A percentile compares a stretch with the other conserved stretches of the same genome.
These are phyloP conservation scores for Vairimorpha apis DNA, from an alignment of 371 early-diverging fungal species.

Conservation along the genomic window DNA sequence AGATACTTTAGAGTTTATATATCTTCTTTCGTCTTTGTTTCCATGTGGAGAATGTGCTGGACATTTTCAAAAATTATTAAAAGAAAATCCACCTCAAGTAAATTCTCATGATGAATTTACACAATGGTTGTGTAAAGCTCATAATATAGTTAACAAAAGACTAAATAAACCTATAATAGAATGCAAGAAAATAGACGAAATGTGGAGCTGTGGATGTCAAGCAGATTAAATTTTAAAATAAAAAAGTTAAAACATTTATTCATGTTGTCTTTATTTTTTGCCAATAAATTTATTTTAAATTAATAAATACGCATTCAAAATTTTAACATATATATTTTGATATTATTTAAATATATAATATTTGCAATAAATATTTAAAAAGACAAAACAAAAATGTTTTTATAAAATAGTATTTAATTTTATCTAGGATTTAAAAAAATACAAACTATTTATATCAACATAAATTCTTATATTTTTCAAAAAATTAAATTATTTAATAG, in stretches of 20 bases:
- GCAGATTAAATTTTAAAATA: conserved; percentile 1
- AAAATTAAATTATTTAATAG: neutral
- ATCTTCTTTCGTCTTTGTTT: conserved; percentile 75
- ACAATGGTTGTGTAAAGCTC: conserved; percentile 82
- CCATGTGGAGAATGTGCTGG: conserved; percentile 83
- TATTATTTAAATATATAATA: too few species aligned
- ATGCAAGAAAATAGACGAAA: conserved; percentile 77
- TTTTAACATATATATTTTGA: too few species aligned
- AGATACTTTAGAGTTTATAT: conserved; percentile 72
- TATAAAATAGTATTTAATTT: neutral
- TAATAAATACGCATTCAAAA: too few species aligned
- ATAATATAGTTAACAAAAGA: conserved; percentile 87
- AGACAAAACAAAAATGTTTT: neutral
- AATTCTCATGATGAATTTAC: conserved; percentile 68
- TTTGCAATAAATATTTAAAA: too few species aligned
- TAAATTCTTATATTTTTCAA: neutral
- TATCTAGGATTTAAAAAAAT: conserved; percentile 1
- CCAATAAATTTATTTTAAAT: too few species aligned
- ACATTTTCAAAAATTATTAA: conserved; percentile 66
- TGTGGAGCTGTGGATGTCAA: conserved; percentile 70
- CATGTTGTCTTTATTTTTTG: too few species aligned
- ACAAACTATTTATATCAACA: conserved; percentile 23
- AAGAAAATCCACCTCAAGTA: conserved; percentile 75
- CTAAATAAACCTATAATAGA: conserved; percentile 82
- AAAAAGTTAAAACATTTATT: too few species aligned